phyloP scores from a whole-genome alignment of 2,329 filamentous ascomycete genomes.

The Pseudogymnoascus sp. region DNA sequence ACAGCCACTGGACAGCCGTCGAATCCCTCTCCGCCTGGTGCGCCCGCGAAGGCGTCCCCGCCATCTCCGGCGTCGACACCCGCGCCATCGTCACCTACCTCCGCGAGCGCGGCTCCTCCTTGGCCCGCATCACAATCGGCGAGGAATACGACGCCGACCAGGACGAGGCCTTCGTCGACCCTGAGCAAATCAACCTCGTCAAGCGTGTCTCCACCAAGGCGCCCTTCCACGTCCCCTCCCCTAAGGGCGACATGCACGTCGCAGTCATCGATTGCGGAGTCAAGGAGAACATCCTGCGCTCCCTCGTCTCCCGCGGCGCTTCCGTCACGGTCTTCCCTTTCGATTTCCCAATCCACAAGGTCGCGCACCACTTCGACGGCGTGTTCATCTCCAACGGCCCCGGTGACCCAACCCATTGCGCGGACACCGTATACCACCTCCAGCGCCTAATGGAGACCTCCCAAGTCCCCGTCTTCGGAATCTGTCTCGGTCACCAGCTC shows the following conservation, averaged over 20 bases:
- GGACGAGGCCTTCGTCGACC: constrained; percentile 92
- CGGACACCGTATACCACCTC: constrained; percentile 43
- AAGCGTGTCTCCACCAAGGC: constrained; percentile 96
- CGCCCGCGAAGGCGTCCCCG: constrained; percentile 87
- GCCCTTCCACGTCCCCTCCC: constrained; percentile 87
- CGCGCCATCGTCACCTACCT: constrained; percentile 93
- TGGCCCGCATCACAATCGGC: constrained; percentile 87
- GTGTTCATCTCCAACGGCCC: constrained; percentile 98
- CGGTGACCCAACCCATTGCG: constrained; percentile 93
- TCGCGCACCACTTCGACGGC: constrained; percentile 93
- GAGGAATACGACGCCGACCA: constrained; percentile 98
- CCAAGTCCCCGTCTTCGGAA: constrained; percentile 84
- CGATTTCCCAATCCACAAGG: constrained; percentile 97
- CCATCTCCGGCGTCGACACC: constrained; percentile 94
- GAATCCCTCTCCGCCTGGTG: constrained; percentile 93
- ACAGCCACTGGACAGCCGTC: constrained; percentile 98
- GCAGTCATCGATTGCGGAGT: constrained; percentile 96
- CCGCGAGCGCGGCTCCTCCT: constrained; percentile 91
- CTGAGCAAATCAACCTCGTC: constrained; percentile 92
- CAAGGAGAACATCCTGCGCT: constrained; percentile 98
- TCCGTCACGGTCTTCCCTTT: constrained; percentile 92
- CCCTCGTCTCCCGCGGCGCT: constrained; percentile 81
- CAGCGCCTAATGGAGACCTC: constrained; percentile 84
- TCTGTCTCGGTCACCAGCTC: constrained; percentile 93
- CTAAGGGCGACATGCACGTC: constrained; percentile 76